Evolutionary conservation across 2,329 filamentous ascomycete species (phyloP).

Genomic region (Blastomyces silverae): DNA sequence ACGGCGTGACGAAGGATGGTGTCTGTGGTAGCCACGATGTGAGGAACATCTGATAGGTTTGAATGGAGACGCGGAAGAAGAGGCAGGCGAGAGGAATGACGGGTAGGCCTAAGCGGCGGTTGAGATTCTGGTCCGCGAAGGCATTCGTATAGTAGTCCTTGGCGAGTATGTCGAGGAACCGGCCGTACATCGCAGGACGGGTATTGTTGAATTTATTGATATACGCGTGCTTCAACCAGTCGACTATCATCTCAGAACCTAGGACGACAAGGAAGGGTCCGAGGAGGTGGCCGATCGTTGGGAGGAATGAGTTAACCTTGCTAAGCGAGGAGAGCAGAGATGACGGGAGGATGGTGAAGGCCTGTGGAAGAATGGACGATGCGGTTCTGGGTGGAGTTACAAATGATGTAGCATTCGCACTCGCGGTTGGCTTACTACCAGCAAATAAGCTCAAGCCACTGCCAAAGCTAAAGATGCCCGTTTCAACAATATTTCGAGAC

Average conservation of each 20-base stretch:
- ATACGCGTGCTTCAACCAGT: conserved; percentile 95
- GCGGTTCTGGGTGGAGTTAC: conserved; percentile 50
- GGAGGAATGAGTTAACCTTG: conserved; percentile 39
- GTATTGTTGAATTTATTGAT: conserved; percentile 99
- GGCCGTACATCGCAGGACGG: conserved; percentile 78
- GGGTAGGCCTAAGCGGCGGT: conserved; percentile 79
- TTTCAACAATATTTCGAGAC: conserved; percentile 91
- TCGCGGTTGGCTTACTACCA: conserved; percentile 28
- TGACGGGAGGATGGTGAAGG: conserved; percentile 71
- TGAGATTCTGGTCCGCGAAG: conserved; percentile 84
- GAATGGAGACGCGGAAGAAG: conserved; percentile 87
- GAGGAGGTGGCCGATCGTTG: conserved; percentile 65
- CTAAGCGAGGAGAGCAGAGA: conserved; percentile 43
- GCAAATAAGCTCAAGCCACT: conserved; percentile 33
- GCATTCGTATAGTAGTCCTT: conserved; percentile 98
- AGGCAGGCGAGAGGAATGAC: conserved; percentile 87
- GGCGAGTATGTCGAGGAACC: conserved; percentile 85
- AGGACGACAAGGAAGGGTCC: conserved; percentile 91
- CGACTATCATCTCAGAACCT: conserved; percentile 92
- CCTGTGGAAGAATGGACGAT: conserved; percentile 74
- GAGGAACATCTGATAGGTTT: conserved; percentile 98
- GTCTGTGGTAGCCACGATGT: conserved; percentile 74
- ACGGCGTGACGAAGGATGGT: conserved; percentile 27
- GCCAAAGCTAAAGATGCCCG: conserved; percentile 66
- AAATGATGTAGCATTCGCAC: conserved; percentile 47